Percentiles rank a stretch among this genome's conserved stretches.
phyloP scores from a whole-genome alignment of 2,329 filamentous ascomycete genomes.

The Microsporum audouinii region DNA sequence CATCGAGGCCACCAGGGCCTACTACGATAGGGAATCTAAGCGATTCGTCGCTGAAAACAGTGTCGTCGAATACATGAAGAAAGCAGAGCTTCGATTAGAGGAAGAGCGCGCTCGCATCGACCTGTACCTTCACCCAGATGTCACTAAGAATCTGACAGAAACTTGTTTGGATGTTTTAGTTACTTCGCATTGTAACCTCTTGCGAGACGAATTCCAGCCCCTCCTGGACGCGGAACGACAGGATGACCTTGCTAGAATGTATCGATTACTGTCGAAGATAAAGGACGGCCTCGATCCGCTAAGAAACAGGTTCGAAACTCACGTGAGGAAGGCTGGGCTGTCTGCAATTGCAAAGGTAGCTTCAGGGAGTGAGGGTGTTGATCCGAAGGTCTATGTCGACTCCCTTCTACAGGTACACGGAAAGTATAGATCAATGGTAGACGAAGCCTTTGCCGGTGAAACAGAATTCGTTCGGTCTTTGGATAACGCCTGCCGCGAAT shows the following conservation, averaged over 20 bases:
- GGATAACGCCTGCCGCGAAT: constrained; percentile 94
- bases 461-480: constrained; percentile 92
- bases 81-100: constrained; percentile 76
- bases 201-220: constrained; percentile 91
- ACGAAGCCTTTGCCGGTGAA: constrained; percentile 85
- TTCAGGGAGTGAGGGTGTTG: constrained; percentile 65
- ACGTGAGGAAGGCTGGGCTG: constrained; percentile 81
- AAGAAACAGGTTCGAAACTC: constrained; percentile 74
- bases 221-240: constrained; percentile 88
- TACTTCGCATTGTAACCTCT: constrained; percentile 69
- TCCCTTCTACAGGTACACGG: constrained; percentile 88
- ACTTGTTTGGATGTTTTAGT: constrained; percentile 84
- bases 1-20: constrained; percentile 67
- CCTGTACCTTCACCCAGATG: constrained; percentile 85
- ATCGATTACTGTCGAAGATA: constrained; percentile 77
- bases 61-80: constrained; percentile 99
- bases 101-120: constrained; percentile 92
- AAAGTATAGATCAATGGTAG: constrained; percentile 82
- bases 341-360: constrained; percentile 85
- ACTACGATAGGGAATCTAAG: constrained; percentile 86
- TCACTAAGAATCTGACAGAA: constrained; percentile 70
- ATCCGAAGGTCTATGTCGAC: constrained; percentile 95
- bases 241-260: constrained; percentile 94
- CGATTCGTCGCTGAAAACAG: constrained; percentile 94
- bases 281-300: constrained; percentile 84